Conservation (phyloP, 2,329 filamentous ascomycete species). For the Periconia macrospinosa region DNA sequence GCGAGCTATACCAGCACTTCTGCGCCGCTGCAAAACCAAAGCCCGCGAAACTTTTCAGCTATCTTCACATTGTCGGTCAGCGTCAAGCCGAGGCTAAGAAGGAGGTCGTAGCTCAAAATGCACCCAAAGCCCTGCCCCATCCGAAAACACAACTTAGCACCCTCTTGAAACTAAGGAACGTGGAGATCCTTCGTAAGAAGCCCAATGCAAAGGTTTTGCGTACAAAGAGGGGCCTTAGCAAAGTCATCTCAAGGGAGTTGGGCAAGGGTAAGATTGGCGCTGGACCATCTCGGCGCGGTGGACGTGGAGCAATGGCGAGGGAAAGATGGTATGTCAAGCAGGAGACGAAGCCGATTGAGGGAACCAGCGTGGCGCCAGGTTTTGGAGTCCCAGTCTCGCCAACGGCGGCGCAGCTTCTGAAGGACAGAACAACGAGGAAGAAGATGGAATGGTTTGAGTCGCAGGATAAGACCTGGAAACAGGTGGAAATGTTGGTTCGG, state of each 20-base stretch:
- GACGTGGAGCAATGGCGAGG: not conserved
- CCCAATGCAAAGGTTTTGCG: slow-evolving; percentile 74
- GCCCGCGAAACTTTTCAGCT: slow-evolving; percentile 62
- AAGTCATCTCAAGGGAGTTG: slow-evolving; percentile 45
- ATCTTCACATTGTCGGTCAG: slow-evolving; percentile 47
- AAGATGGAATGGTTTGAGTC: not conserved
- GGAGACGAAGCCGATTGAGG: slow-evolving; percentile 1
- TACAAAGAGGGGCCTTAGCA: slow-evolving; percentile 72
- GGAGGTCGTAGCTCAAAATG: slow-evolving; percentile 12
- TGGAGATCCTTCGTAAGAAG: slow-evolving; percentile 66
- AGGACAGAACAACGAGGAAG: slow-evolving; percentile 2
- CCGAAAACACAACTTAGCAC: slow-evolving; percentile 23
- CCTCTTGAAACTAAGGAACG: slow-evolving; percentile 57
- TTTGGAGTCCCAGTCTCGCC: not conserved
- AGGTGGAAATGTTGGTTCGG: not conserved
- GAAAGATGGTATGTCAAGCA: not conserved
- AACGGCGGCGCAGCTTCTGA: not conserved
- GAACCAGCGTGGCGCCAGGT: slow-evolving; percentile 1
- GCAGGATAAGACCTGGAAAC: not conserved
- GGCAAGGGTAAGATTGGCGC: not conserved
- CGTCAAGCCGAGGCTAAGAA: slow-evolving; percentile 18
- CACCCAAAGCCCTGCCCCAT: not conserved
- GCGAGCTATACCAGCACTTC: slow-evolving; percentile 42
- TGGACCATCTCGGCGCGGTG: not conserved
- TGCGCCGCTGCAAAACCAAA: slow-evolving; percentile 40